Base-by-base conservation (phyloP, 768 basidiomycete genomes). In the Mycena albidolilacea region DNA sequence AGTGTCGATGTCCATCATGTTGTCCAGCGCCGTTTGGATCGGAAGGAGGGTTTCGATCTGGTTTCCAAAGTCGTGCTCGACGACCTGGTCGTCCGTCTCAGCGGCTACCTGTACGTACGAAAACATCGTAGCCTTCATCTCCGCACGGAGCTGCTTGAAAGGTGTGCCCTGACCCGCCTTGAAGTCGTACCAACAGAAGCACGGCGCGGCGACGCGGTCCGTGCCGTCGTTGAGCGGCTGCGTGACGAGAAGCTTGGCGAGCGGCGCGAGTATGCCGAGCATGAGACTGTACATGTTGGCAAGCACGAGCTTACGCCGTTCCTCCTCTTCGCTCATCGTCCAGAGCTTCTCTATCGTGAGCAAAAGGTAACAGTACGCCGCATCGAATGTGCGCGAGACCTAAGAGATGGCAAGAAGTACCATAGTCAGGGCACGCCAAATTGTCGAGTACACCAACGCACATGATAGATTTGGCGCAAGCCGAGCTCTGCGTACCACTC, bases 221-320 rank as follows among this genome's bases (percentile, higher is more conserved):
- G 75, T 68, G 48, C 67, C 71, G 37, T 71, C 72, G 7, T 75
- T 72, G 23, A 78, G 72, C 37, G 76, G 75, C 69, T 80, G 79
- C 19, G 65, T 69, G 19, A 79, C 73, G 14, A 80, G 76, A 69
- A 79, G 74, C 39, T 75, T 72, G 41, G 79, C 78, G 64, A 80
- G 77, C 12, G 79, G 80, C 6, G 77, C 70, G 43, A 80, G 72
- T n/a, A 79, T 65, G 19, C 76, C 78, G 60, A 75, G 75, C 80
- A 80, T 80, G 43, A 80, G 69, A 7, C 70, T 74, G 62, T 76
- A 77, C 69, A 80, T 77, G 67, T 79, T 80, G 23, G 63, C 63
- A n/a, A 77, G 67, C 23, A 80, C 67, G 15, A 70, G 70, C 57
- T 63, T 30, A 35, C 73, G 65, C 14, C 59, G 66, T n/a, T 57